Evolutionary conservation across 495 filamentous ascomycete genomes (phyloP).

Genomic region (Copromyces sp.): DNA sequence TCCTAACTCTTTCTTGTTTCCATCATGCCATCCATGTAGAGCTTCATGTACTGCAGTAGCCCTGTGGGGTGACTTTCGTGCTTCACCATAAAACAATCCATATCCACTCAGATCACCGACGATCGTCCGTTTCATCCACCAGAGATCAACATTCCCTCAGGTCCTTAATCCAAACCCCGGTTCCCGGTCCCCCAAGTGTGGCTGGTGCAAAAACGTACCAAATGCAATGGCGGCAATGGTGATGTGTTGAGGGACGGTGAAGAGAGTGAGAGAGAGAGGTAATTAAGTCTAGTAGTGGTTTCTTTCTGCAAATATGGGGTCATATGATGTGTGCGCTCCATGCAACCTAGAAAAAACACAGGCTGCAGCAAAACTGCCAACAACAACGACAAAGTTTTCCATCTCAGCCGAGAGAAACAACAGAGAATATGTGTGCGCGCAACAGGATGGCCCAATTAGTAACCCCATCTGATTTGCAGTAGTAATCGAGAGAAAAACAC

Average conservation of each 20-base stretch:
- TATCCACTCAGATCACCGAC: background rate
- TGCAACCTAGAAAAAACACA: background rate
- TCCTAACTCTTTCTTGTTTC: background rate
- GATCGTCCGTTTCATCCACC: background rate
- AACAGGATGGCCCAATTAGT: background rate
- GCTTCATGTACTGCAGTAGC: background rate
- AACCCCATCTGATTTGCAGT: background rate
- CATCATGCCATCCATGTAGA: background rate
- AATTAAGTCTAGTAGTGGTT: constrained; percentile 5
- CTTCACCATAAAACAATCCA: background rate
- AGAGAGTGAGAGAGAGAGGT: background rate
- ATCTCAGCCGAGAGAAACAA: background rate
- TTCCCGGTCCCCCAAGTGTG: background rate
- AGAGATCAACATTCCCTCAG: background rate
- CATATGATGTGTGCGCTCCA: constrained; percentile 3
- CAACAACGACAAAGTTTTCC: background rate
- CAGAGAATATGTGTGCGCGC: background rate
- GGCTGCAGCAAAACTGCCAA: background rate
- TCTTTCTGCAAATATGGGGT: background rate
- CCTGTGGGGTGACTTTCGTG: background rate
- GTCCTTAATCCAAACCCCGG: background rate
- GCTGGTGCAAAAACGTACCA: background rate
- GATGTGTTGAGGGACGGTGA: background rate
- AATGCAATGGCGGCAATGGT: background rate
- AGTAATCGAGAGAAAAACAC: constrained; percentile 3